Evolutionary conservation across 768 basidiomycete species (phyloP).

Genomic region (Leccinum fibrillosum): DNA sequence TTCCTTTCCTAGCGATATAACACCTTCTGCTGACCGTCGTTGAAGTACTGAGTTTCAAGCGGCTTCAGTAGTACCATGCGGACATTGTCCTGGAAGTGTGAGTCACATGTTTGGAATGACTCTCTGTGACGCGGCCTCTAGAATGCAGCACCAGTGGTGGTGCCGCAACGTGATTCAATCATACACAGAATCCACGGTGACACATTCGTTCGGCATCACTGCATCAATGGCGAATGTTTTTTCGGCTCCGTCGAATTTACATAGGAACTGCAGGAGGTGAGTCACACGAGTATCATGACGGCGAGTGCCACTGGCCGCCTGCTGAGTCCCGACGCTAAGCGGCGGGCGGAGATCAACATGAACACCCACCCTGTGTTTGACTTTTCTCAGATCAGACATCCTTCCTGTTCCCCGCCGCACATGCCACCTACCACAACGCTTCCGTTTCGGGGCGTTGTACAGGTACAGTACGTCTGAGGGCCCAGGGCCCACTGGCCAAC

Average conservation of each 20-base stretch:
- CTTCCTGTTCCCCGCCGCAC: conserved; percentile 65
- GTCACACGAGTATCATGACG: conserved; percentile 3
- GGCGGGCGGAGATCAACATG: neutral
- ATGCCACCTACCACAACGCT: conserved; percentile 38
- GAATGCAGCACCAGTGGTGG: conserved; percentile 56
- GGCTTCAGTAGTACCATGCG: conserved; percentile 41
- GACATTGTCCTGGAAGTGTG: conserved; percentile 11
- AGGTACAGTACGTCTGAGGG: neutral
- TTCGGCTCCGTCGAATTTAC: conserved; percentile 48
- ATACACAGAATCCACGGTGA: neutral
- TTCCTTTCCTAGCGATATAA: conserved; percentile 17
- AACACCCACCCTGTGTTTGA: conserved; percentile 50
- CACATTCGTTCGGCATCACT: conserved; percentile 5
- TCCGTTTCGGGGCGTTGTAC: neutral
- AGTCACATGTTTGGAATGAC: conserved; percentile 50
- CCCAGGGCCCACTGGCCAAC: neutral
- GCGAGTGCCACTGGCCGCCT: neutral
- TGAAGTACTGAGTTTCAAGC: conserved; percentile 10
- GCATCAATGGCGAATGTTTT: conserved; percentile 45
- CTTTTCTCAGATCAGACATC: conserved; percentile 54
- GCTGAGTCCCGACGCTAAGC: neutral
- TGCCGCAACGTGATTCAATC: neutral
- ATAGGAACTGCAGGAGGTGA: conserved; percentile 25
- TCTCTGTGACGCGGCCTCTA: conserved; percentile 36
- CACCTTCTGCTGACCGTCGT: conserved; percentile 38